A percentile compares a stretch with the other conserved stretches of the same genome.
Conservation (phyloP, 2,329 filamentous ascomycete genomes). For the Lachnellula cervina region DNA sequence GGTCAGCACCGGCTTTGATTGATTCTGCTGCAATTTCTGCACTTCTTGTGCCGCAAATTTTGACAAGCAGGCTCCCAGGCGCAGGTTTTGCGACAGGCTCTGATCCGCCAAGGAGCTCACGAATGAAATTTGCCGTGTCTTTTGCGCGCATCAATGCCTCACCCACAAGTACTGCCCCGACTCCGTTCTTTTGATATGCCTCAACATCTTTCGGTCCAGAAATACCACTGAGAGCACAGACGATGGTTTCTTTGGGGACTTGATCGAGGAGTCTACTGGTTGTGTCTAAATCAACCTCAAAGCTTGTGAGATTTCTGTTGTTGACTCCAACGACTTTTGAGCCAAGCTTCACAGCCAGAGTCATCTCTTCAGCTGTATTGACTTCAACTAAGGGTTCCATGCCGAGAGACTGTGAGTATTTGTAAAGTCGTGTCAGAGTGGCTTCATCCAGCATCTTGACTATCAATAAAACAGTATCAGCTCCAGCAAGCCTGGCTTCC, state of each 20-base stretch:
- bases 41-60: slow-evolving; percentile 90
- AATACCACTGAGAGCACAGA: slow-evolving; percentile 93
- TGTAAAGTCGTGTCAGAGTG: slow-evolving; percentile 72
- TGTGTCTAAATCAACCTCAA: slow-evolving; percentile 92
- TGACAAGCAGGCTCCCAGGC: slow-evolving; percentile 63
- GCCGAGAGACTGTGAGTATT: slow-evolving; percentile 81
- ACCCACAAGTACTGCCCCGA: slow-evolving; percentile 89
- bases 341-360: slow-evolving; percentile 77
- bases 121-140: slow-evolving; percentile 78
- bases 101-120: slow-evolving; percentile 66
- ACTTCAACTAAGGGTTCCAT: slow-evolving; percentile 99
- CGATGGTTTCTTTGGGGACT: slow-evolving; percentile 78
- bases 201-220: slow-evolving; percentile 82
- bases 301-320: slow-evolving; percentile 93
- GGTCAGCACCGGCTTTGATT: slow-evolving; percentile 80
- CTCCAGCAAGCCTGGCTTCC: slow-evolving; percentile 86
- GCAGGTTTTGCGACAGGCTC: slow-evolving; percentile 32
- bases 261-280: slow-evolving; percentile 83
- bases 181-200: slow-evolving; percentile 81
- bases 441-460: slow-evolving; percentile 92
- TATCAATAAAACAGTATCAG: slow-evolving; percentile 90
- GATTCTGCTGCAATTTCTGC: slow-evolving; percentile 75
- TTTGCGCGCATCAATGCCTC: slow-evolving; percentile 92
- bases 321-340: slow-evolving; percentile 94
- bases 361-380: slow-evolving; percentile 91